Conservation (phyloP, 2,329 filamentous ascomycete genomes). For the Fusarium circinatum region DNA sequence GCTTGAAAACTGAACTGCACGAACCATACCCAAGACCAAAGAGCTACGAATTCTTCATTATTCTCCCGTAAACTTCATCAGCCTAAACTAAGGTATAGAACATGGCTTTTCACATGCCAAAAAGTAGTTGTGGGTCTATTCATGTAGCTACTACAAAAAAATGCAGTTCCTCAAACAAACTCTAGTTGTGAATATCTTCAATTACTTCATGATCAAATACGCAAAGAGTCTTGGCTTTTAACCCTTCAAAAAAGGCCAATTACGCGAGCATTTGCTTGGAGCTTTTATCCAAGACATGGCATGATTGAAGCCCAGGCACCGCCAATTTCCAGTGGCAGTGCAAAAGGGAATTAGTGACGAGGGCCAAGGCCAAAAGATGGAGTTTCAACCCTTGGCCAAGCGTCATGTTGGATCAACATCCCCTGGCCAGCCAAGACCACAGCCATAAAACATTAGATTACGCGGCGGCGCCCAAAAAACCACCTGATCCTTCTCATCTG, state of each 20-base stretch:
- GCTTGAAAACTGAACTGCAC: not conserved
- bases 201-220: not conserved
- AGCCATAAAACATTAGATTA: not conserved
- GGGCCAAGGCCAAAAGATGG: conserved; percentile 4
- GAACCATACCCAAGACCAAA: not conserved
- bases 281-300: not conserved
- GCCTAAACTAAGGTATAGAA: too few species aligned
- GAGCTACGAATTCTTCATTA: not conserved
- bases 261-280: not conserved
- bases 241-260: not conserved
- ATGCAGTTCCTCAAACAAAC: not conserved
- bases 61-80: not conserved
- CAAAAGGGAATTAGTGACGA: not conserved
- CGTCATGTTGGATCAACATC: conserved; percentile 3
- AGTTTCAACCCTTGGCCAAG: conserved; percentile 1
- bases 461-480: not conserved
- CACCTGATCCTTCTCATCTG: not conserved
- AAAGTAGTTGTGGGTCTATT: not conserved
- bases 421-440: conserved; percentile 11
- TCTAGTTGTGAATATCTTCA: not conserved
- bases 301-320: not conserved
- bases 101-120: fast-evolving
- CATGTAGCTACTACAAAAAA: not conserved
- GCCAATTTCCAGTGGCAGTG: conserved; percentile 5
- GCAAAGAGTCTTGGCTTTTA: not conserved